phyloP scores from a whole-genome alignment of 306 rosid genomes.

The Myrica gale region DNA sequence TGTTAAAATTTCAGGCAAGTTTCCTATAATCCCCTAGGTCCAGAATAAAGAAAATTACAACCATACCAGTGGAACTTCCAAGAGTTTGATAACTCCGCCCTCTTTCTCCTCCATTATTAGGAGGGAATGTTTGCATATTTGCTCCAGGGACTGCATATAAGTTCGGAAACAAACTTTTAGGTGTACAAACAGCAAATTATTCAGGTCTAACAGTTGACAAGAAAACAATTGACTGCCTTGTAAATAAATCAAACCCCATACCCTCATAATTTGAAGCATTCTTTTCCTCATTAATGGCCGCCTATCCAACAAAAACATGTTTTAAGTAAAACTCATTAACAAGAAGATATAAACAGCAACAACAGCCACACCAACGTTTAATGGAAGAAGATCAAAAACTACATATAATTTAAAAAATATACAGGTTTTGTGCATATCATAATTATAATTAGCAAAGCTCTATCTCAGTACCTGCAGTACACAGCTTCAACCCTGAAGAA shows the following conservation, averaged over 20 bases:
- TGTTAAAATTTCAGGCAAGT: not conserved
- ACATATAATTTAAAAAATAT: not conserved
- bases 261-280: constrained; percentile 54
- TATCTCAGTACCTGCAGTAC: not conserved
- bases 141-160: constrained; percentile 58
- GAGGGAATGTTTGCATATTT: constrained; percentile 81
- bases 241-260: constrained; percentile 35
- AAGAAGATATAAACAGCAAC: too few relatives aligned
- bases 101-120: constrained; percentile 56
- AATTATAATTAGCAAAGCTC: not conserved
- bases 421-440: not conserved
- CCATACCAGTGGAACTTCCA: constrained; percentile 60
- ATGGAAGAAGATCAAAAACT: too few relatives aligned
- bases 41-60: not conserved
- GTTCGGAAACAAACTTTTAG: constrained; percentile 13
- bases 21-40: not conserved
- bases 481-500: not conserved
- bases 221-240: not conserved
- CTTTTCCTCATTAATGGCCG: constrained; percentile 56
- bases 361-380: too few relatives aligned
- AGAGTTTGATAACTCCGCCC: constrained; percentile 75
- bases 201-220: not conserved
- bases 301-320: constrained; percentile 40
- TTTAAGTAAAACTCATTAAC: not conserved
- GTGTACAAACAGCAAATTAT: not conserved